phyloP scores from a whole-genome alignment of 176 grass and related monocot species.

The Cenchrus purpureus region DNA sequence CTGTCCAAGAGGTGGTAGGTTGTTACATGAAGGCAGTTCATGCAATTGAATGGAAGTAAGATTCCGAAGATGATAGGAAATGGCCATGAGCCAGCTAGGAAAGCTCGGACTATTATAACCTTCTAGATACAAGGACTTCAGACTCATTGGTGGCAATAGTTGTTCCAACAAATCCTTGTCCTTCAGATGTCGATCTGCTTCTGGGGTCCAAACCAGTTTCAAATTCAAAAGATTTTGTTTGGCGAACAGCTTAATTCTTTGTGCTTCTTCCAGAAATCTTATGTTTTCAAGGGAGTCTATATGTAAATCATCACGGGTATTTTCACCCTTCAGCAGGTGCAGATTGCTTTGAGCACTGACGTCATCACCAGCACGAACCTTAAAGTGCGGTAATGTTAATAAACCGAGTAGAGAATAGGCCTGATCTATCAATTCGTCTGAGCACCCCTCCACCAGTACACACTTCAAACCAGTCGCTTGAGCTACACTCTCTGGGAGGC shows the following conservation, averaged over 20 bases:
- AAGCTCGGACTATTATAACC: too few relatives aligned
- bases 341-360: neutral
- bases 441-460: neutral
- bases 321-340: neutral
- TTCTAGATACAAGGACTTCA: too few relatives aligned
- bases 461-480: neutral
- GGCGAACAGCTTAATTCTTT: neutral
- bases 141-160: too few relatives aligned
- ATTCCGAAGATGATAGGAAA: neutral
- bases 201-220: neutral
- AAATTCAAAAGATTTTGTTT: neutral
- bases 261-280: neutral
- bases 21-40: neutral
- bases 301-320: neutral
- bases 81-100: too few relatives aligned
- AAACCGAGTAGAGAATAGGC: neutral
- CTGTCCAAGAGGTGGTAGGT: neutral
- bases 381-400: neutral
- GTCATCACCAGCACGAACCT: too few relatives aligned
- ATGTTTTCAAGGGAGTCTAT: constrained; percentile 5
- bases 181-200: neutral
- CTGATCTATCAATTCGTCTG: neutral
- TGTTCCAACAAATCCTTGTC: too few relatives aligned
- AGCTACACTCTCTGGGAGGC: too few relatives aligned
- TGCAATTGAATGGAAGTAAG: accelerated